These are phyloP conservation scores for Diatrype stigma DNA, from an alignment of 2,329 filamentous ascomycete species.

Conservation along the genomic window DNA sequence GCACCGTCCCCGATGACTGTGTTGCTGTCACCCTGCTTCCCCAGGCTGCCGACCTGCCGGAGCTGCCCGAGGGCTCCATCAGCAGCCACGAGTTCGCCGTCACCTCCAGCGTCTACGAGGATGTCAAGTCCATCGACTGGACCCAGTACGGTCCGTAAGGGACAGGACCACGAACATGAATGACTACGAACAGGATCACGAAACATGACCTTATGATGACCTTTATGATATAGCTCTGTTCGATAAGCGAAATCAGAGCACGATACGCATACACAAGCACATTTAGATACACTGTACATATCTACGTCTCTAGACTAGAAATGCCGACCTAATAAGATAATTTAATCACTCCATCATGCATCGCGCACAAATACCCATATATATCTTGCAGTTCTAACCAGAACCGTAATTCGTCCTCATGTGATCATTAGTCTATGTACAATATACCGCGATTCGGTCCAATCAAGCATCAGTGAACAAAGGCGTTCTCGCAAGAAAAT, in stretches of 20 bases:
- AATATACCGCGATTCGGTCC: no score
- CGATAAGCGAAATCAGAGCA: not conserved
- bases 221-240: not conserved
- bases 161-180: no score
- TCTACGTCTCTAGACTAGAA: no score
- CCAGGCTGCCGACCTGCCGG: constrained; percentile 36
- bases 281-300: not conserved
- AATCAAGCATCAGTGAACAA: no score
- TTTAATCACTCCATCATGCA: no score
- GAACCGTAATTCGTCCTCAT: no score
- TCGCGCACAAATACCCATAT: no score
- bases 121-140: constrained; percentile 37
- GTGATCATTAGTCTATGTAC: no score
- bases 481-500: no score
- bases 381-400: no score
- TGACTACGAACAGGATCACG: no score
- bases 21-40: constrained; percentile 39
- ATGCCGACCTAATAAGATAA: no score
- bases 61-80: constrained; percentile 30
- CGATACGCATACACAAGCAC: not conserved
- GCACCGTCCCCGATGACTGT: constrained; percentile 35
- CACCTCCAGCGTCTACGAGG: constrained; percentile 35
- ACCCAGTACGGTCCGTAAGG: constrained; percentile 18
- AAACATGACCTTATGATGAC: not conserved
- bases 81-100: constrained; percentile 37